Conservation (phyloP, 2,329 filamentous ascomycete genomes). For the Westerdykella aurantiaca region DNA sequence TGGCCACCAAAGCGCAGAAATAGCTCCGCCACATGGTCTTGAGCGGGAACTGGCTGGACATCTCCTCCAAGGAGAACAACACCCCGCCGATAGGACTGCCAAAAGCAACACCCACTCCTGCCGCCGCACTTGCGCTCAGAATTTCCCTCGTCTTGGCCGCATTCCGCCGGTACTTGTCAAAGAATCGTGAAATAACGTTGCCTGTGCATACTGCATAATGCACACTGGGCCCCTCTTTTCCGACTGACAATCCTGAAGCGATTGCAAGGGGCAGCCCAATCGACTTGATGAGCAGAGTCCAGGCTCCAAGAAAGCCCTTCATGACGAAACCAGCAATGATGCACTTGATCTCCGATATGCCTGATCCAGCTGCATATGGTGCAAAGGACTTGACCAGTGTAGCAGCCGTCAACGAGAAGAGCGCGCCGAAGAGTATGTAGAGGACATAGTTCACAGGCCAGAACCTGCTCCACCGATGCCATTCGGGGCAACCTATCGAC, state of each 20-base stretch:
- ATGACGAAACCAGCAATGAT: slow-evolving; percentile 99
- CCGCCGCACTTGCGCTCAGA: slow-evolving; percentile 86
- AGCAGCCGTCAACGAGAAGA: slow-evolving; percentile 78
- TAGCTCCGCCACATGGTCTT: slow-evolving; percentile 98
- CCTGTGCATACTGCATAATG: slow-evolving; percentile 97
- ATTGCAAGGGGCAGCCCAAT: slow-evolving; percentile 87
- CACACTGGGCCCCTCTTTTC: slow-evolving; percentile 97
- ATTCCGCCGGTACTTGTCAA: slow-evolving; percentile 85
- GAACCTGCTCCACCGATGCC: slow-evolving; percentile 82
- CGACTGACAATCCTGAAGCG: slow-evolving; percentile 86
- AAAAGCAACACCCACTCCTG: slow-evolving; percentile 93
- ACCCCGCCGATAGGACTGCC: slow-evolving; percentile 96
- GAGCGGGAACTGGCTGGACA: slow-evolving; percentile 91
- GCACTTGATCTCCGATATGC: slow-evolving; percentile 98
- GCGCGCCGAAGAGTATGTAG: slow-evolving; percentile 77
- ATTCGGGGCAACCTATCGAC: slow-evolving; percentile 67
- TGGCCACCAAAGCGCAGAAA: slow-evolving; percentile 93
- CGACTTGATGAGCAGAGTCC: slow-evolving; percentile 91
- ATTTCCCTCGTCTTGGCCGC: slow-evolving; percentile 94
- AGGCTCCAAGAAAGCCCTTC: slow-evolving; percentile 92
- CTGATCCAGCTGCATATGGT: slow-evolving; percentile 91
- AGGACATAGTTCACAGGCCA: slow-evolving; percentile 75
- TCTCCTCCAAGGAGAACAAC: slow-evolving; percentile 93
- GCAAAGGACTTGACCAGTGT: slow-evolving; percentile 85
- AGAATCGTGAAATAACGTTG: slow-evolving; percentile 90